Percentiles rank a stretch among this genome's conserved stretches.
phyloP scores from a whole-genome alignment of 345 rosid genomes.

The Kandelia obovata region DNA sequence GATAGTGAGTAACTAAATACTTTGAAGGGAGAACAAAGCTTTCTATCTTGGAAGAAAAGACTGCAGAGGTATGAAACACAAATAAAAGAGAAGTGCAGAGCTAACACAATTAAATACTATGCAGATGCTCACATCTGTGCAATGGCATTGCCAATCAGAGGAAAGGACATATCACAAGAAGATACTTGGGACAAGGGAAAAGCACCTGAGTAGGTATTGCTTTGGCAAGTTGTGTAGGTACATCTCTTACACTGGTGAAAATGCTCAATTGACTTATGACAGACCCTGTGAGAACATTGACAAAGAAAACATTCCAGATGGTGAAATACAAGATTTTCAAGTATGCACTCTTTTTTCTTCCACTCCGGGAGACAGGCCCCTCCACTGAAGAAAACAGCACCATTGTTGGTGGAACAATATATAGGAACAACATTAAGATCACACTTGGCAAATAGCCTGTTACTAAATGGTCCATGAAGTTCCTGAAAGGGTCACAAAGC shows the following conservation, averaged over 20 bases:
- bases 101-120: not conserved
- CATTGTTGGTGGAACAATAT: slow-evolving; percentile 85
- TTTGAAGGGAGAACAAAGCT: too few species aligned
- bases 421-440: slow-evolving; percentile 57
- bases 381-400: slow-evolving; percentile 75
- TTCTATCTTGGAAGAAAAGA: too few species aligned
- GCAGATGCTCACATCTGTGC: not conserved
- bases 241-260: slow-evolving; percentile 54
- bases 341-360: slow-evolving; percentile 82
- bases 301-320: slow-evolving; percentile 92
- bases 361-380: slow-evolving; percentile 69
- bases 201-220: slow-evolving; percentile 75
- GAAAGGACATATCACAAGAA: not conserved
- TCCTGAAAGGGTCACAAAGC: slow-evolving; percentile 37
- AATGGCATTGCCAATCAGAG: not conserved
- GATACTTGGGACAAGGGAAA: slow-evolving; percentile 8
- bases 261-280: slow-evolving; percentile 48
- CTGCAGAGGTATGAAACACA: too few species aligned
- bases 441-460: slow-evolving; percentile 99
- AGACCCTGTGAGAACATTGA: slow-evolving; percentile 78
- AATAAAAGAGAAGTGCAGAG: not conserved
- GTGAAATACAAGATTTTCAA: slow-evolving; percentile 74
- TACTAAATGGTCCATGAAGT: slow-evolving; percentile 46
- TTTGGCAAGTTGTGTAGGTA: slow-evolving; percentile 68
- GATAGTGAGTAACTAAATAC: too few species aligned